Evolutionary conservation across 139 green algal genomes (phyloP).

Genomic region (Medakamo hakoo): DNA sequence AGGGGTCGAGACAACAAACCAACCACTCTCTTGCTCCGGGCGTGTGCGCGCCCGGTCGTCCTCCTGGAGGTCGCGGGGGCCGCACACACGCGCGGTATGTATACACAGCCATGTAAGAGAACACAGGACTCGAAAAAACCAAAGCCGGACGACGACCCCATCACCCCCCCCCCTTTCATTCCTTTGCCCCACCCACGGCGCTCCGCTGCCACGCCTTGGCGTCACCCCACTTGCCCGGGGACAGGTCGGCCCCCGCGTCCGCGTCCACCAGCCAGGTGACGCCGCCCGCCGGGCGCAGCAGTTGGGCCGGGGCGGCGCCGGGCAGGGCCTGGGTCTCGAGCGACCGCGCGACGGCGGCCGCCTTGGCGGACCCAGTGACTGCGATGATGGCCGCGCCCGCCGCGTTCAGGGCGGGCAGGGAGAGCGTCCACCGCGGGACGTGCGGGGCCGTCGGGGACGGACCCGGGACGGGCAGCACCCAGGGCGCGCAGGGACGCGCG

Average conservation of each 20-base stretch:
- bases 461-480: conserved; percentile 74
- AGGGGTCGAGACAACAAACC: background rate
- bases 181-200: too few relatives aligned
- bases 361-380: conserved; percentile 53
- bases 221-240: background rate
- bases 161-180: background rate
- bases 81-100: too few relatives aligned
- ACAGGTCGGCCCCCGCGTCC: background rate
- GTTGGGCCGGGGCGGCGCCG: conserved; percentile 69
- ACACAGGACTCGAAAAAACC: background rate
- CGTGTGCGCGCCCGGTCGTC: too few relatives aligned
- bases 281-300: conserved; percentile 48
- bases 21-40: too few relatives aligned
- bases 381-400: conserved; percentile 38
- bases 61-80: too few relatives aligned
- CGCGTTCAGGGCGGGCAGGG: conserved; percentile 70
- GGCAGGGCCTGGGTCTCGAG: conserved; percentile 79
- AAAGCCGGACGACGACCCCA: too few relatives aligned
- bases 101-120: too few relatives aligned
- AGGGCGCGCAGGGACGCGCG: conserved; percentile 18
- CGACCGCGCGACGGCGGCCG: conserved; percentile 68
- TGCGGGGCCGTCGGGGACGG: conserved; percentile 92
- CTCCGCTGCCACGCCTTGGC: background rate
- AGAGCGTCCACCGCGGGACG: conserved; percentile 88
- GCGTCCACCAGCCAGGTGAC: conserved; percentile 37